Percentiles rank a stretch among this genome's conserved stretches.
phyloP scores from a whole-genome alignment of 116 monocot genomes.

The Cymodocea nodosa region DNA sequence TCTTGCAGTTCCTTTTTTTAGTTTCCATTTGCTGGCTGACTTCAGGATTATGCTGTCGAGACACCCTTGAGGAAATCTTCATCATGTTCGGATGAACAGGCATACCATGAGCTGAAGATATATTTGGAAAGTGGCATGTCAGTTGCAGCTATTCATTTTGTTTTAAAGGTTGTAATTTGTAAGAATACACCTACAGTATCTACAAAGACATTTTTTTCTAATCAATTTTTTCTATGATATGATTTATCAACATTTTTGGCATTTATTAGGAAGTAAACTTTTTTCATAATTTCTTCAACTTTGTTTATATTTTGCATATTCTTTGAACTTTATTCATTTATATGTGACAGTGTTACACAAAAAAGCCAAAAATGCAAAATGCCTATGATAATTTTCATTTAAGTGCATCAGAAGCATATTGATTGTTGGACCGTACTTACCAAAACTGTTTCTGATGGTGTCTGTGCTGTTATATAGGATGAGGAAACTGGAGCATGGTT shows the following conservation, averaged over 20 bases:
- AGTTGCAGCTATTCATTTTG: conserved; percentile 77
- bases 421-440: background rate
- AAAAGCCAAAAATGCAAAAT: too few species aligned
- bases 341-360: too few species aligned
- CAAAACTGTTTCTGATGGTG: background rate
- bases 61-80: conserved; percentile 56
- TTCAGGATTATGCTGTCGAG: conserved; percentile 93
- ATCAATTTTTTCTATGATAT: too few species aligned
- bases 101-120: conserved; percentile 55
- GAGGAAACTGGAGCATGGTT: conserved; percentile 89
- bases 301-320: too few species aligned
- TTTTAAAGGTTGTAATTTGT: conserved; percentile 50
- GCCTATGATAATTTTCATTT: too few species aligned
- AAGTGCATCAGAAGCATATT: background rate
- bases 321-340: too few species aligned
- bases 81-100: conserved; percentile 28
- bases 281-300: too few species aligned
- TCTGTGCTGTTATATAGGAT: conserved; percentile 30
- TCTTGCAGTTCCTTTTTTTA: background rate
- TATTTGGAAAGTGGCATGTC: conserved; percentile 29
- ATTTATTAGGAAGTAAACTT: too few species aligned
- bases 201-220: too few species aligned
- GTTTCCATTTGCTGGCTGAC: conserved; percentile 7
- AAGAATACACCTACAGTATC: background rate
- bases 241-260: too few species aligned